These are phyloP conservation scores for Aspergillus texensis DNA, from an alignment of 2,329 filamentous ascomycete genomes.

Conservation along the genomic window DNA sequence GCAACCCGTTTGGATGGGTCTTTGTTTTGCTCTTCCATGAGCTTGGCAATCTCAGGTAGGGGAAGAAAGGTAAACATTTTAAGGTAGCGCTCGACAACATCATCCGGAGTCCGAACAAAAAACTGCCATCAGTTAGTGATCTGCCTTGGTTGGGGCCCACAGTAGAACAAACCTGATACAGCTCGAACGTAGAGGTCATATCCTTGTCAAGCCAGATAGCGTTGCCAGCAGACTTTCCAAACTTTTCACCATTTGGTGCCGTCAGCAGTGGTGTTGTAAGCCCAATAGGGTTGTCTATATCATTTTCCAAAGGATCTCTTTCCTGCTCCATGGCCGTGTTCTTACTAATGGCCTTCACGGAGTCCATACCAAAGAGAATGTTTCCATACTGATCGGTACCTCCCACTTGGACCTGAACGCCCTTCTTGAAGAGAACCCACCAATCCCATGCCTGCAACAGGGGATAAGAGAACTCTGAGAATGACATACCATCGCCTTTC, in stretches of 20 bases:
- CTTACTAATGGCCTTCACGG: constrained; percentile 73
- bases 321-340: constrained; percentile 41
- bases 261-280: constrained; percentile 91
- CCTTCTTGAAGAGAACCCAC: constrained; percentile 78
- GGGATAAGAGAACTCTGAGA: constrained; percentile 91
- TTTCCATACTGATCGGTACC: constrained; percentile 97
- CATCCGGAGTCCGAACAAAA: constrained; percentile 80
- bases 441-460: constrained; percentile 96
- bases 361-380: constrained; percentile 86
- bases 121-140: constrained; percentile 58
- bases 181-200: constrained; percentile 78
- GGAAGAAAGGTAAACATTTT: constrained; percentile 91
- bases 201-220: constrained; percentile 87
- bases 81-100: constrained; percentile 77
- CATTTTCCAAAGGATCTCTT: constrained; percentile 38
- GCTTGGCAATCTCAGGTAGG: constrained; percentile 62
- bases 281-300: constrained; percentile 65
- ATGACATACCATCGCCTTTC: constrained; percentile 89
- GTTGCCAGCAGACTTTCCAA: constrained; percentile 93
- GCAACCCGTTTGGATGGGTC: constrained; percentile 74
- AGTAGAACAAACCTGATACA: constrained; percentile 65
- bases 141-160: no score
- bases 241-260: constrained; percentile 81
- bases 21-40: constrained; percentile 68
- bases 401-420: constrained; percentile 84